These are phyloP conservation scores for Globisporangium heterothallicum DNA, from an alignment of 352 stramenopile genomes.

Conservation along the genomic window DNA sequence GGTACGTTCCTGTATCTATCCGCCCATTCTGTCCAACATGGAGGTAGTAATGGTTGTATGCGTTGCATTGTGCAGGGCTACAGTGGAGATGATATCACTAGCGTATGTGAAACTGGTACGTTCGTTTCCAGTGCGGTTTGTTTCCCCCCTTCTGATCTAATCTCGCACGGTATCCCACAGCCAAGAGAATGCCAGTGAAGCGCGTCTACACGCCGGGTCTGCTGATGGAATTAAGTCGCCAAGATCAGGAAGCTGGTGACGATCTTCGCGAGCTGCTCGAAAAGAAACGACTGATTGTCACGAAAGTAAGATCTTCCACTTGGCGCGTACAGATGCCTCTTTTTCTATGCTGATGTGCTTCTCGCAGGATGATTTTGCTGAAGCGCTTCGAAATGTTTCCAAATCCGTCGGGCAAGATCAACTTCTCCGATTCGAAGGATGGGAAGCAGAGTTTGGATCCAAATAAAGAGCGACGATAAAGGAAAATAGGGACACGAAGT, in stretches of 20 bases:
- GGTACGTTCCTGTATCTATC: slow-evolving; percentile 2
- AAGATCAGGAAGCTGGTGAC: slow-evolving; percentile 34
- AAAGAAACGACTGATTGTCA: slow-evolving; percentile 53
- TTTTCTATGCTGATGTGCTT: not conserved
- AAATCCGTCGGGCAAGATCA: slow-evolving; percentile 50
- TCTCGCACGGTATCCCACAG: slow-evolving; percentile 1
- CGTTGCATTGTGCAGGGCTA: slow-evolving; percentile 38
- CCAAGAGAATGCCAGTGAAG: slow-evolving; percentile 17
- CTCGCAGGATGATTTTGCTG: slow-evolving; percentile 18
- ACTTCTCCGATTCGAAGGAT: slow-evolving; percentile 32
- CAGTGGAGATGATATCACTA: slow-evolving; percentile 84
- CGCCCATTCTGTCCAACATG: no score
- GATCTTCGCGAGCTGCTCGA: slow-evolving; percentile 36
- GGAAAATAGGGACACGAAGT: no score
- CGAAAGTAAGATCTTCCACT: slow-evolving; percentile 26
- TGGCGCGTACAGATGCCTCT: not conserved
- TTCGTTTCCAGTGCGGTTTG: not conserved
- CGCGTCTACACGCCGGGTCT: slow-evolving; percentile 15
- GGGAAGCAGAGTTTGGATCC: slow-evolving; percentile 48
- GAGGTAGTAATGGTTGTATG: not conserved
- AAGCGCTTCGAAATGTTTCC: slow-evolving; percentile 40
- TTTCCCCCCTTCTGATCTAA: not conserved
- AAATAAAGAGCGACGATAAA: slow-evolving; percentile 16
- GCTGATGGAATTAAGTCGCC: slow-evolving; percentile 37
- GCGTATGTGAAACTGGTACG: slow-evolving; percentile 41